Base-by-base conservation (phyloP, 2,329 filamentous ascomycete species). In the Emericellopsis atlantica region DNA sequence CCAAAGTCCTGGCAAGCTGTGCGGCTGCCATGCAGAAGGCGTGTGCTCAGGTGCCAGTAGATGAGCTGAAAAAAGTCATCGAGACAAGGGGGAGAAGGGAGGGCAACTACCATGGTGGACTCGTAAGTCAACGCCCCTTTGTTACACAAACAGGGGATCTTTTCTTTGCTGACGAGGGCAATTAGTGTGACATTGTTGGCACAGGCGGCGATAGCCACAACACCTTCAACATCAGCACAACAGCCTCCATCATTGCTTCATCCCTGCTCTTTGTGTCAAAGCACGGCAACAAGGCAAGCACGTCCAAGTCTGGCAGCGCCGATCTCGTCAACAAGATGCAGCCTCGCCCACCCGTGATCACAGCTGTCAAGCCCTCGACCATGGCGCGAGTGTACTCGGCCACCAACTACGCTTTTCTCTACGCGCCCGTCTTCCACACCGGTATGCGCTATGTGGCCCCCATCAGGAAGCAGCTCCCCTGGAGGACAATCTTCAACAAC, bases 181-280 rank as follows among this genome's bases (percentile, higher is more conserved):
- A 11, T 34, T 21, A 78, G 68, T 79, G 89, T 58, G 92, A 98
- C 60, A 96, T 98, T 58, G 92, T 98, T 44, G 92, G 92, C 50
- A 98, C 92, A 7, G 92, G 92, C 49, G 92, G 92, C 55, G 92
- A 98, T 66, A 82, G 84, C 16, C 89, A 96, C 70, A 87, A 94
- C 61, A 98, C 92, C 29, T 98, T 95, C 77, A 98, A 98, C 61
- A 90, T 98, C 58, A 92, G 84, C 51, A 98, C 92, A 5, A 95
- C 92, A 6, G 79, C 92, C 3, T 95, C 88, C 15, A 95, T 98
- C 55, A 69, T 98, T 38, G 87, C 86, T 37, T 93, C 88, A 6
- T 79, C 88, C 5, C 69, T 93, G 23, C 74, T 98, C 31, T 72
- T 93, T 52, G 73, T 95, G 43, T 86, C 84, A 49, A 98, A 98